phyloP scores from a whole-genome alignment of 2,329 filamentous ascomycete genomes.

The Talaromyces sp. region DNA sequence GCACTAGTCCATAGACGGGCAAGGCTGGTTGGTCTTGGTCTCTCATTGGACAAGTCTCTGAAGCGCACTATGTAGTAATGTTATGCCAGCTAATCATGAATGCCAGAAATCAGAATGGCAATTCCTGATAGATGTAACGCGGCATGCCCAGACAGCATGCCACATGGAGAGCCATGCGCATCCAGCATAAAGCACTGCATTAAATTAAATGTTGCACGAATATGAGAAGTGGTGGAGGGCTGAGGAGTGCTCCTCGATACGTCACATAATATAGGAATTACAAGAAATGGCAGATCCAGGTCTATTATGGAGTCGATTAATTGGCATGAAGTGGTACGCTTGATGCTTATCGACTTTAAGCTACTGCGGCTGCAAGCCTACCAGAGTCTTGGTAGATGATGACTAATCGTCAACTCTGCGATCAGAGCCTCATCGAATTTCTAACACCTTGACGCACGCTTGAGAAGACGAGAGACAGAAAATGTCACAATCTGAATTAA shows the following conservation, averaged over 20 bases:
- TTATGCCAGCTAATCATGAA: too few species aligned
- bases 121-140: neutral
- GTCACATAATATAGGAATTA: neutral
- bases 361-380: neutral
- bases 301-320: neutral
- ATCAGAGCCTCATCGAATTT: neutral
- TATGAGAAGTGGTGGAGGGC: neutral
- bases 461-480: neutral
- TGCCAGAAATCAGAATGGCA: too few species aligned
- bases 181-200: neutral
- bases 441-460: neutral
- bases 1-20: neutral
- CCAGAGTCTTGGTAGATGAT: neutral
- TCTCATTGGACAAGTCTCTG: neutral
- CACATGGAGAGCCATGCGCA: neutral
- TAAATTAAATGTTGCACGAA: neutral
- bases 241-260: neutral
- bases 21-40: neutral
- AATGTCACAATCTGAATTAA: neutral
- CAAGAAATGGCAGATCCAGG: neutral
- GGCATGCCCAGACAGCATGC: neutral
- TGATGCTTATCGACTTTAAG: slow-evolving; percentile 4
- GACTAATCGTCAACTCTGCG: neutral
- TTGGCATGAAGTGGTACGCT: neutral
- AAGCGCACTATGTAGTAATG: too few species aligned